Percentiles rank a stretch among this genome's conserved stretches.
Evolutionary conservation across 495 filamentous ascomycete genomes (phyloP).

Genomic region (Parathielavia appendiculata): DNA sequence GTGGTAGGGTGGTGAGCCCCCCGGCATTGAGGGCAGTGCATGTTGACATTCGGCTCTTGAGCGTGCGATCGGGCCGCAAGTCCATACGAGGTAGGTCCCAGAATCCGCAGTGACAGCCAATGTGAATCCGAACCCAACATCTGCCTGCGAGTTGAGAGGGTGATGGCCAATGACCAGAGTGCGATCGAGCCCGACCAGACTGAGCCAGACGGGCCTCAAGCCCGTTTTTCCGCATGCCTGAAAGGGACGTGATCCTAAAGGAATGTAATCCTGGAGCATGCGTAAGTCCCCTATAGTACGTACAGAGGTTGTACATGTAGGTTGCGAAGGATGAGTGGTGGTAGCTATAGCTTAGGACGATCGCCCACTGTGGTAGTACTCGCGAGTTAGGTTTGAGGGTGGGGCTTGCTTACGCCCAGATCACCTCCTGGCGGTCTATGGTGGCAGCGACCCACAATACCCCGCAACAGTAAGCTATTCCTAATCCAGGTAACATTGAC

Average conservation of each 20-base stretch:
- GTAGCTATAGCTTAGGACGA: too few relatives aligned
- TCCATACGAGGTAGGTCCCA: background rate
- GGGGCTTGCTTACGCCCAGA: too few relatives aligned
- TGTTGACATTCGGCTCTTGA: background rate
- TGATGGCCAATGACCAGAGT: background rate
- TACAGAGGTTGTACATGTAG: background rate
- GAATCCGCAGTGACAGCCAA: background rate
- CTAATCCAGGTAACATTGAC: too few relatives aligned
- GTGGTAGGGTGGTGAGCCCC: background rate
- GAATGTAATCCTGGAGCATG: background rate
- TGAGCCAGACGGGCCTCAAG: too few relatives aligned
- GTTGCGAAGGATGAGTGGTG: background rate
- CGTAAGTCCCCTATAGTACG: background rate
- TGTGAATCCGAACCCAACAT: background rate
- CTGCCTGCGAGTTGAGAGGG: background rate
- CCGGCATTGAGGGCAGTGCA: background rate
- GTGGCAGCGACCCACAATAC: too few relatives aligned
- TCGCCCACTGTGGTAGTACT: too few relatives aligned
- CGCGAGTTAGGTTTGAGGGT: too few relatives aligned
- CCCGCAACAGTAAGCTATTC: too few relatives aligned
- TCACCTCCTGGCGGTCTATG: too few relatives aligned
- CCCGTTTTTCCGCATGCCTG: background rate
- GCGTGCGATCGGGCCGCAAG: background rate
- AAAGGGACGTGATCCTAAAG: background rate
- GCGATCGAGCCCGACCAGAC: background rate